Percentiles rank a stretch among this genome's conserved stretches.
These are phyloP conservation scores for Sisymbrium altissimum DNA, from an alignment of 345 rosid genomes.

Conservation along the genomic window DNA sequence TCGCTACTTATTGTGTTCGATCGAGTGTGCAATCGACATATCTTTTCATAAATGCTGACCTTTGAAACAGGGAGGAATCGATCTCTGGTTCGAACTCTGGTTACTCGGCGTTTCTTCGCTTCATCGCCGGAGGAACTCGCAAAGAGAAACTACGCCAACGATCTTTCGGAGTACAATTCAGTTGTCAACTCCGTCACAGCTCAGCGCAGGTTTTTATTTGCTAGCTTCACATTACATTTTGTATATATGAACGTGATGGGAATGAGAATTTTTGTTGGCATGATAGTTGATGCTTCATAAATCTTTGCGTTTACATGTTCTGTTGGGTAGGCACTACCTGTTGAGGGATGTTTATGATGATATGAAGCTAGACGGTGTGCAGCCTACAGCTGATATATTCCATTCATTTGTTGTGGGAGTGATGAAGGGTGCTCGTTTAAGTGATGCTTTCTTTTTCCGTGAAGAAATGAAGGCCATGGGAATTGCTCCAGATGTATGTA, in stretches of 20 bases:
- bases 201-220: slow-evolving; percentile 51
- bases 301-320: not conserved
- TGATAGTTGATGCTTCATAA: not conserved
- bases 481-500: slow-evolving; percentile 82
- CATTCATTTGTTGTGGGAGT: slow-evolving; percentile 78
- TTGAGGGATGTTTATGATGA: slow-evolving; percentile 87
- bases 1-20: not conserved
- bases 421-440: slow-evolving; percentile 85
- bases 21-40: not conserved
- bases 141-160: slow-evolving; percentile 75
- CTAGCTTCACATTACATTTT: no score
- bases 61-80: slow-evolving; percentile 40
- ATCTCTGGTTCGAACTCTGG: slow-evolving; percentile 44
- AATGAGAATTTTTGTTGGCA: not conserved
- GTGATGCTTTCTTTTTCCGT: slow-evolving; percentile 75
- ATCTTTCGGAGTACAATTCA: slow-evolving; percentile 68
- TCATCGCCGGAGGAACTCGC: slow-evolving; percentile 49
- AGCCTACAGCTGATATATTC: slow-evolving; percentile 73
- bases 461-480: slow-evolving; percentile 91
- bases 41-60: not conserved
- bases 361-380: slow-evolving; percentile 91
- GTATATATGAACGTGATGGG: no score
- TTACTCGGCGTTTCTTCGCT: slow-evolving; percentile 49
- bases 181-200: slow-evolving; percentile 59
- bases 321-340: slow-evolving; percentile 47